These are phyloP conservation scores for Neocucurbitaria cava DNA, from an alignment of 2,329 filamentous ascomycete species.

Conservation along the genomic window DNA sequence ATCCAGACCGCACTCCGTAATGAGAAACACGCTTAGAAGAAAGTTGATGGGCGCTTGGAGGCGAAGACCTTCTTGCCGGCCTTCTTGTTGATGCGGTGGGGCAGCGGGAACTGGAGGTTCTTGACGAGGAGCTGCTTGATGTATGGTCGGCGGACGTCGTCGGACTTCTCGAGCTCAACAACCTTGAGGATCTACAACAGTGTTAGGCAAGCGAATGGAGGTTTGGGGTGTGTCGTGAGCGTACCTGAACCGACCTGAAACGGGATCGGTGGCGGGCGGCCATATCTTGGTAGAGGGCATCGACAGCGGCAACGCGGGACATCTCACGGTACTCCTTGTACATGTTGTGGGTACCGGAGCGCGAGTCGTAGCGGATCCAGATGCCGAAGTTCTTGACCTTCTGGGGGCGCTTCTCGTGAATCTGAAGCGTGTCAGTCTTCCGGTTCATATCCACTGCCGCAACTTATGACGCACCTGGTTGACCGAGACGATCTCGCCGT, in stretches of 20 bases:
- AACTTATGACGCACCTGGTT: slow-evolving; percentile 76
- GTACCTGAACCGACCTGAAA: slow-evolving; percentile 98
- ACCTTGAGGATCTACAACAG: slow-evolving; percentile 87
- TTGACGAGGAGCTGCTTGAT: slow-evolving; percentile 98
- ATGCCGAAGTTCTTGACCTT: slow-evolving; percentile 99
- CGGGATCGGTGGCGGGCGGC: slow-evolving; percentile 96
- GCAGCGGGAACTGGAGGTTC: slow-evolving; percentile 96
- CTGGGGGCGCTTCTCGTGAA: slow-evolving; percentile 97
- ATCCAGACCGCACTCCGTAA: slow-evolving; percentile 49
- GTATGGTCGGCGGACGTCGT: slow-evolving; percentile 97
- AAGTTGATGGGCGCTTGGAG: slow-evolving; percentile 92
- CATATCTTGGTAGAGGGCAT: slow-evolving; percentile 99
- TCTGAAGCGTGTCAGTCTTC: slow-evolving; percentile 60
- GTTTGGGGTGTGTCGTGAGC: slow-evolving; percentile 41
- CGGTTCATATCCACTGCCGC: neutral
- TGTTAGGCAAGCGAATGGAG: slow-evolving; percentile 1
- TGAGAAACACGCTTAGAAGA: slow-evolving; percentile 75
- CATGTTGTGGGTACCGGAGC: slow-evolving; percentile 99
- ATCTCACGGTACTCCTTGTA: slow-evolving; percentile 99
- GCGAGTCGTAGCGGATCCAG: slow-evolving; percentile 99
- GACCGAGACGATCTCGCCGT: slow-evolving; percentile 97
- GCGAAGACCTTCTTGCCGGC: slow-evolving; percentile 89
- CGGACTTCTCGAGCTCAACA: slow-evolving; percentile 92
- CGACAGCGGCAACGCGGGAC: slow-evolving; percentile 92
- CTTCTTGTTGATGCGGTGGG: slow-evolving; percentile 89